phyloP scores from a whole-genome alignment of 176 grass and related monocot species.

The Triticum monococcum region DNA sequence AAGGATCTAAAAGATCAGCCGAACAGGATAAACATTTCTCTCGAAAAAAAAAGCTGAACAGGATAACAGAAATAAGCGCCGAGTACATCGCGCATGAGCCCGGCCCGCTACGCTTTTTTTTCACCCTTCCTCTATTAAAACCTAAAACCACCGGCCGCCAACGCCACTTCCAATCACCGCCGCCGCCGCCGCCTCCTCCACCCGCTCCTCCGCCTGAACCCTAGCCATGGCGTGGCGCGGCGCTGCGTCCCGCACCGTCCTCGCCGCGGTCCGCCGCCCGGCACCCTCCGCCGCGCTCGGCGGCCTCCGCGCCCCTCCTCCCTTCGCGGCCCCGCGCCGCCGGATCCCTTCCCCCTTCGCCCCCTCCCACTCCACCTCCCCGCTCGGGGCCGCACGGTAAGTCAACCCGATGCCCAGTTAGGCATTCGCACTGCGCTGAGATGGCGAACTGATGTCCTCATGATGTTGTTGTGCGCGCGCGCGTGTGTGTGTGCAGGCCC shows the following conservation, averaged over 20 bases:
- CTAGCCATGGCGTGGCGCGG: conserved; percentile 86
- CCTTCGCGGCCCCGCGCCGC: conserved; percentile 37
- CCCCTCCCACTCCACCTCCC: conserved; percentile 22
- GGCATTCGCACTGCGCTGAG: not conserved
- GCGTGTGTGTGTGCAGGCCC: conserved; percentile 37
- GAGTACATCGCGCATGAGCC: not conserved
- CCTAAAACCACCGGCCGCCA: conserved; percentile 41
- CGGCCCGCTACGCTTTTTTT: not conserved
- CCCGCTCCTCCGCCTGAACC: not conserved
- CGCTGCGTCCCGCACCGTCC: conserved; percentile 61
- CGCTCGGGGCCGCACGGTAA: conserved; percentile 36
- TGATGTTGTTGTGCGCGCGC: not conserved
- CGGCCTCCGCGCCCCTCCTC: conserved; percentile 25
- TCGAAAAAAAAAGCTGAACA: not conserved
- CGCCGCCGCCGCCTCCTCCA: not conserved
- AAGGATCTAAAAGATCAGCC: too few species aligned
- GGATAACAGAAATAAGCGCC: not conserved
- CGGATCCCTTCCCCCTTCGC: conserved; percentile 45
- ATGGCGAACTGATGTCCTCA: not conserved
- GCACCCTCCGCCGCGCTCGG: conserved; percentile 27
- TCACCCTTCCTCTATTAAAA: conserved; percentile 20
- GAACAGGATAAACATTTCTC: too few species aligned
- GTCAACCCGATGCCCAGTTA: not conserved
- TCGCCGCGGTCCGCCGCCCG: conserved; percentile 49
- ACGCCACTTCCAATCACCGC: not conserved